Base-by-base conservation (phyloP, 345 rosid genomes). In the Linum usitatissimum region DNA sequence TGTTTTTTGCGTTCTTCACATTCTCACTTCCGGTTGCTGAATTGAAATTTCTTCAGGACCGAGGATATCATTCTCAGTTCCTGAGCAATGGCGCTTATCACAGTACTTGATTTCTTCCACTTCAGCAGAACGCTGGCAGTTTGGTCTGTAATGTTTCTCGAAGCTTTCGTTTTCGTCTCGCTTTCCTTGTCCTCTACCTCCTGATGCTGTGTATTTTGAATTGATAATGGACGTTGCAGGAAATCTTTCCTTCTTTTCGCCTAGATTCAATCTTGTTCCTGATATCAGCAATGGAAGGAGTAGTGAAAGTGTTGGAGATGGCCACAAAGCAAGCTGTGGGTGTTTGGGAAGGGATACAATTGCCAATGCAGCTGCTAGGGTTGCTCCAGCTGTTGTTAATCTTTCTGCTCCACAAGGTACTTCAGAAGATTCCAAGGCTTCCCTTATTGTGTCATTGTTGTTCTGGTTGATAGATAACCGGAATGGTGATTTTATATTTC, bases 311-410 rank as follows among this genome's bases (percentile, higher is more conserved):
- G 66, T 64, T 64, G 82, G 77, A 2, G 85, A 76, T 66, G 71
- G 58, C 72, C 57, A 71, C 14, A 78, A 81, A 62, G 76, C 85
- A 5, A 55, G 76, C 64, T 53, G 73, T 42, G 73, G 79, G 49
- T 91, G 80, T 75, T 71, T 88, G 57, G 90, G 93, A 23, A 79
- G 93, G 76, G 86, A 87, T 69, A 71, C 83, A 30, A 79, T 89
- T 38, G 95, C 95, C 23, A 87, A 81, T 75, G 98, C 97, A 1
- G 98, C 96, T 64, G 96, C 95, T 12, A 83, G 66, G 64, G 77
- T 85, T 56, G 91, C 83, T 66, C 88, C 90, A 28, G 95, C 97
- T 6, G 95, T 92, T 77, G 97, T 89, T 61, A 84, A 92, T 75
- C 56, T 89, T 12, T 83, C 96, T n/a, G 78, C 79, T 76, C 84